Evolutionary conservation across 2,329 filamentous ascomycete genomes (phyloP), one percentile per base, ranked within the genome.

Genomic region (Penicillium digitatum): DNA sequence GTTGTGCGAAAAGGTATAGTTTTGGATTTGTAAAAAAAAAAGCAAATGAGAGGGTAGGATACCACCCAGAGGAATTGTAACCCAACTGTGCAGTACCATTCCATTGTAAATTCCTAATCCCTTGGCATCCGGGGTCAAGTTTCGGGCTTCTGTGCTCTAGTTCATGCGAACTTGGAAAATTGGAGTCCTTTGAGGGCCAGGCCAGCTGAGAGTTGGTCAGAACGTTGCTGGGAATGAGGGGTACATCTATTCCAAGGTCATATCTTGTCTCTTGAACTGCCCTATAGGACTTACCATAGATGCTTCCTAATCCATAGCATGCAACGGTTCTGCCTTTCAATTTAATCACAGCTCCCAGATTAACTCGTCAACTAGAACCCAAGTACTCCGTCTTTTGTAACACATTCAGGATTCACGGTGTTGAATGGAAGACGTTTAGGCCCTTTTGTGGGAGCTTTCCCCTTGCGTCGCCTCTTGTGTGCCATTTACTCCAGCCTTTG

Each of bases 391-490:
- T 32, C 32, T 0, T 5, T 6, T 45, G 14, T 8, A 45, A 4
- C 43, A 3, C 18, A 32, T 16, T 20, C 29, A 45, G 8, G 3
- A 27, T 44, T 29, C 31, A 27, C 12, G 22, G 8, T 5, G 2
- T 18, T 35, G 22, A 18, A 5, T 29, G 35, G 11, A 16, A 31
- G 18, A 18, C 40, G 27, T 9, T 35, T 48, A 42, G 44, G 16
- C 43, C 29, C 18, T 53, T n/a, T 12, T 34, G 22, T 29, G 20
- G 40, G 14, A 40, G n/a, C 3, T 11, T 48, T 39, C 47, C 34
- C 52, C 52, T 54, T 54, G 39, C 52, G 18, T 54, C 47, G 39
- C 39, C 34, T 39, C 16, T 45, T 39, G 12, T 11, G 37, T 38
- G 14, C 32, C 18, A 22, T 24, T 37, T 20, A 50, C 46, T 37